phyloP scores from a whole-genome alignment of 176 grass and related monocot genomes.

The Thalia dealbata region DNA sequence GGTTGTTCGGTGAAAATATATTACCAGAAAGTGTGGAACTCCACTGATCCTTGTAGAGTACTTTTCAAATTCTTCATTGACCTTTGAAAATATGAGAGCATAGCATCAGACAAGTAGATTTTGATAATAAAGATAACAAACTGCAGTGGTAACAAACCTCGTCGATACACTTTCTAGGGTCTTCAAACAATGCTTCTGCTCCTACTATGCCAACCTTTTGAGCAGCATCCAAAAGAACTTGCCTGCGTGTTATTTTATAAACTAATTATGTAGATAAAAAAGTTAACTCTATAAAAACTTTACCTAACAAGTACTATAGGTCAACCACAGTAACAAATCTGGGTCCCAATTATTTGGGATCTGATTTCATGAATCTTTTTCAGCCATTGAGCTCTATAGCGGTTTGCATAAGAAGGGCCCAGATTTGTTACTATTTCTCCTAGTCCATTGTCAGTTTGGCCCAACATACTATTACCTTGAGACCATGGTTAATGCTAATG shows the following conservation, averaged over 20 bases:
- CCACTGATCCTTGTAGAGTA: constrained; percentile 75
- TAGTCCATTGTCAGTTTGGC: no score
- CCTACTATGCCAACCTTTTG: constrained; percentile 76
- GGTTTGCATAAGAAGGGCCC: no score
- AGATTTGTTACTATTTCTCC: no score
- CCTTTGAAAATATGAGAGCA: constrained; percentile 40
- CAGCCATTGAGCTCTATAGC: no score
- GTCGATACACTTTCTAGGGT: constrained; percentile 49
- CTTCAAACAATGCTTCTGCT: constrained; percentile 68
- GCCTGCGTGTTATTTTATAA: constrained; percentile 24
- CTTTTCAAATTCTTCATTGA: constrained; percentile 70
- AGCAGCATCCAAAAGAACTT: constrained; percentile 80
- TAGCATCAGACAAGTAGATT: not conserved
- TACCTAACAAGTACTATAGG: not conserved
- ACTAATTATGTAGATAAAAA: not conserved
- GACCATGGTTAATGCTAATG: no score
- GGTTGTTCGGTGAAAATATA: constrained; percentile 2
- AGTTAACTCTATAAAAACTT: not conserved
- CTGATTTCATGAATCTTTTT: no score
- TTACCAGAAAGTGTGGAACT: constrained; percentile 84
- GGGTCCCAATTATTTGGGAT: no score
- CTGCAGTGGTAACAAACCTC: constrained; percentile 35
- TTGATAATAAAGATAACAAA: not conserved
- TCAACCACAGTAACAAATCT: no score
- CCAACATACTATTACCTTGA: no score